These are phyloP conservation scores for Omphalotus guepiniiformis DNA, from an alignment of 768 basidiomycete species.

Conservation along the genomic window DNA sequence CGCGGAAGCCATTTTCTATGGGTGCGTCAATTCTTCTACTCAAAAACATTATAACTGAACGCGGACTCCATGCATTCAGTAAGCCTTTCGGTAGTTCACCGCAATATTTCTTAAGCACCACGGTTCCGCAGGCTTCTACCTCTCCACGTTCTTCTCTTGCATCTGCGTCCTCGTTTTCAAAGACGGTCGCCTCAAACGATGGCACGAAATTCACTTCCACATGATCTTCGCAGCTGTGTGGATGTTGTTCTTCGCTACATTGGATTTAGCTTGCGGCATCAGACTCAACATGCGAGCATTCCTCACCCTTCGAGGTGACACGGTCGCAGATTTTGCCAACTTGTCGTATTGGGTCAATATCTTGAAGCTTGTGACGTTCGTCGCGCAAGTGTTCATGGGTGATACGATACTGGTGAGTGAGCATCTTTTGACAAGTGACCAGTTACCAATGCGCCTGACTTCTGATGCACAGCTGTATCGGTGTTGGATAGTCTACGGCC, in stretches of 20 bases:
- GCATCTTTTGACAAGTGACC: not conserved
- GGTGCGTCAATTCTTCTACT: too few species aligned
- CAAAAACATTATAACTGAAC: too few species aligned
- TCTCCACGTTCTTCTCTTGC: not conserved
- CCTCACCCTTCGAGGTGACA: not conserved
- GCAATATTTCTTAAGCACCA: too few species aligned
- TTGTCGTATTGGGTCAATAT: conserved; percentile 1
- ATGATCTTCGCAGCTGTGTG: not conserved
- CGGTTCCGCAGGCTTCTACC: not conserved
- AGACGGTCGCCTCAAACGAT: not conserved
- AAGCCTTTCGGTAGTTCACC: too few species aligned
- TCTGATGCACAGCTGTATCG: not conserved
- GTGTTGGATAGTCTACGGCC: conserved; percentile 1
- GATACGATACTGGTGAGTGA: conserved; percentile 1
- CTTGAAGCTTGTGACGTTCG: not conserved
- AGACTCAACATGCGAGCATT: not conserved
- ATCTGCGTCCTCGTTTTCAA: not conserved
- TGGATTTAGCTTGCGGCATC: not conserved
- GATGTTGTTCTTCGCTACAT: not conserved
- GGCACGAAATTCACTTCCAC: not conserved
- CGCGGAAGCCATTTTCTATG: conserved; percentile 1
- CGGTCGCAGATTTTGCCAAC: not conserved
- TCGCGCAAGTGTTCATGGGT: not conserved
- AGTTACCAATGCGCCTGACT: too few species aligned
- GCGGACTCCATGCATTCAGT: too few species aligned